Evolutionary conservation across 345 rosid species (phyloP), one percentile per base, ranked within the genome.

Genomic region (Hibiscus tridactylites): DNA sequence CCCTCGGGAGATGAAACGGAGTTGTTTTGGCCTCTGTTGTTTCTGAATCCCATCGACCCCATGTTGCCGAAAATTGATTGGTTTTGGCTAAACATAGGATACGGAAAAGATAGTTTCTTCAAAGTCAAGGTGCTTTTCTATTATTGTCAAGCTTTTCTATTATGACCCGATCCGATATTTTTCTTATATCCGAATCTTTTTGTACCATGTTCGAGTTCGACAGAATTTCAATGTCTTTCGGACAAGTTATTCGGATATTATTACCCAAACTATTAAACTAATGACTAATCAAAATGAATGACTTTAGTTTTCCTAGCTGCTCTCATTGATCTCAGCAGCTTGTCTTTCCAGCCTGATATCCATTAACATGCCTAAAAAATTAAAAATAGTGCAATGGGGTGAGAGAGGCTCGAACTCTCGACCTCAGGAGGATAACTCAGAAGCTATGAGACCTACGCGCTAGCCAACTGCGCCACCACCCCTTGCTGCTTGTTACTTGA

Each of bases 381-480:
- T 29, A 29, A 29, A 29, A 29, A 3, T 21, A 29, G 31, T 29
- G 31, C 35, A 42, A 42, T 91, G 92, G 93, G 96, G 88, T 87
- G 97, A 88, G 97, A 89, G 90, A 87, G 93, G 92, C 83, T 85
- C 91, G 88, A 85, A 84, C 96, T 87, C 97, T 89, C 97, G 87
- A 91, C 96, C 91, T 88, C 93, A 85, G 96, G 92, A 85, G 96
- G 92, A 89, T 92, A 1, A 78, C 97, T 89, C 92, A 46, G 67
- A 61, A 84, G 93, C 96, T 85, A 89, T 88, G 97, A 89, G 93
- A 93, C 89, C 96, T 87, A 83, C 93, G 93, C 90, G 96, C 97
- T 89, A 89, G 87, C 92, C 97, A 91, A 91, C 96, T 89, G 93
- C 97, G 92, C 93, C 92, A 84, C 92, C 90, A 85, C 90, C 91